phyloP scores from a whole-genome alignment of 148 eudicot species.

The Silene latifolia region DNA sequence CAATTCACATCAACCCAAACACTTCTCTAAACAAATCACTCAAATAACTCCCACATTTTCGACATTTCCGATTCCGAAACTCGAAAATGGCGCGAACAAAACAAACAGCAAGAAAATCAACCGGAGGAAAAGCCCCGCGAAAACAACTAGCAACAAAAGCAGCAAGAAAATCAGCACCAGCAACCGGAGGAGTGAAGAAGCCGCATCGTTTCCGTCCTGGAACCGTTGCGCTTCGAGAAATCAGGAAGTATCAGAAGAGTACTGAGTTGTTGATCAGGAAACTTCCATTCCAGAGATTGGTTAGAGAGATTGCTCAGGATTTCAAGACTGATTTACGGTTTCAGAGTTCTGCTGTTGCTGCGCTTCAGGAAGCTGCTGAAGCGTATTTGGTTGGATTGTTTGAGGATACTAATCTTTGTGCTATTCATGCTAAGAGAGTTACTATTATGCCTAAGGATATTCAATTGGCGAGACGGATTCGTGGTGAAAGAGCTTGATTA shows the following conservation, averaged over 20 bases:
- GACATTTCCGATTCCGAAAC: not conserved
- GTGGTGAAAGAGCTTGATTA: slow-evolving; percentile 33
- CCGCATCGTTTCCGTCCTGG: slow-evolving; percentile 32
- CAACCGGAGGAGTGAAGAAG: slow-evolving; percentile 38
- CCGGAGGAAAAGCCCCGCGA: slow-evolving; percentile 33
- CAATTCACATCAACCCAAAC: not conserved
- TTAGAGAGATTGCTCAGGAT: slow-evolving; percentile 31
- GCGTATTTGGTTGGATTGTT: slow-evolving; percentile 28
- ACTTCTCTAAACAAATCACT: not conserved
- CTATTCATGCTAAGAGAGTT: slow-evolving; percentile 31
- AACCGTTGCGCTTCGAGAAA: slow-evolving; percentile 29
- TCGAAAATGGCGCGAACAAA: slow-evolving; percentile 28
- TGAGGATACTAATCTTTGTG: slow-evolving; percentile 30
- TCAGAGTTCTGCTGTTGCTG: slow-evolving; percentile 33
- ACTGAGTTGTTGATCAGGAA: slow-evolving; percentile 33
- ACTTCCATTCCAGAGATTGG: slow-evolving; percentile 33
- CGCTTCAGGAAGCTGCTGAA: slow-evolving; percentile 27
- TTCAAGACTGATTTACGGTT: slow-evolving; percentile 33
- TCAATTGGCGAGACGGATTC: slow-evolving; percentile 28
- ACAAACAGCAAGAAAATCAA: slow-evolving; percentile 32
- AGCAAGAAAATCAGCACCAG: slow-evolving; percentile 29
- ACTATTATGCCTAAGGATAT: slow-evolving; percentile 36
- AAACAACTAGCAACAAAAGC: slow-evolving; percentile 33
- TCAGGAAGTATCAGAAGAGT: slow-evolving; percentile 34
- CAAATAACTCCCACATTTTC: not conserved